Conservation (phyloP, 139 green algal species). For the Nannochloris sp. region DNA sequence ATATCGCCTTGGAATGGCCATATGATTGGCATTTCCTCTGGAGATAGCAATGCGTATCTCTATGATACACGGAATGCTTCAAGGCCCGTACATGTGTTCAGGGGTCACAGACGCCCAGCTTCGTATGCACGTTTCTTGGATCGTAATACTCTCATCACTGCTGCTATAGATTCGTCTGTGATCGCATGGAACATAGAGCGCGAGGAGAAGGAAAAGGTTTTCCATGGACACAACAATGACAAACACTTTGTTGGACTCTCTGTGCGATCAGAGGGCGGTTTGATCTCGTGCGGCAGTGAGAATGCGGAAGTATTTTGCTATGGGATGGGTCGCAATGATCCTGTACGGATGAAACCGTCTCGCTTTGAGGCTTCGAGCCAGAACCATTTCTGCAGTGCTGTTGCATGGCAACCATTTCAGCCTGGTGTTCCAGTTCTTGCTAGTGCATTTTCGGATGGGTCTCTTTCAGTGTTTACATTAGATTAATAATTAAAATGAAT, state of each 20-base stretch:
- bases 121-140: conserved; percentile 76
- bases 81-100: conserved; percentile 34
- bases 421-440: conserved; percentile 21
- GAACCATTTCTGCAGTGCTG: conserved; percentile 28
- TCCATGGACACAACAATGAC: conserved; percentile 69
- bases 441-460: conserved; percentile 23
- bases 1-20: conserved; percentile 54
- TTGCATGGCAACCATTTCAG: conserved; percentile 24
- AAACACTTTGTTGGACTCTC: conserved; percentile 88
- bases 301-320: conserved; percentile 20
- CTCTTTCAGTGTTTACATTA: not conserved
- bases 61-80: conserved; percentile 55
- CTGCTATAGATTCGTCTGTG: conserved; percentile 72
- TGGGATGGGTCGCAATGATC: conserved; percentile 16
- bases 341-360: not conserved
- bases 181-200: conserved; percentile 48
- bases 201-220: conserved; percentile 11
- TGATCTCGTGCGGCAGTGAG: conserved; percentile 75
- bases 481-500: too few relatives aligned
- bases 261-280: conserved; percentile 39
- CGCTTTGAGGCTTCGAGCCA: not conserved
- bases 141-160: conserved; percentile 46
- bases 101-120: conserved; percentile 49
- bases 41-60: conserved; percentile 60
- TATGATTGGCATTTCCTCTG: conserved; percentile 60